Percentiles rank a stretch among this genome's conserved stretches.
These are phyloP conservation scores for Ogataea philodendri DNA, from an alignment of 805 yeast species.

Conservation along the genomic window DNA sequence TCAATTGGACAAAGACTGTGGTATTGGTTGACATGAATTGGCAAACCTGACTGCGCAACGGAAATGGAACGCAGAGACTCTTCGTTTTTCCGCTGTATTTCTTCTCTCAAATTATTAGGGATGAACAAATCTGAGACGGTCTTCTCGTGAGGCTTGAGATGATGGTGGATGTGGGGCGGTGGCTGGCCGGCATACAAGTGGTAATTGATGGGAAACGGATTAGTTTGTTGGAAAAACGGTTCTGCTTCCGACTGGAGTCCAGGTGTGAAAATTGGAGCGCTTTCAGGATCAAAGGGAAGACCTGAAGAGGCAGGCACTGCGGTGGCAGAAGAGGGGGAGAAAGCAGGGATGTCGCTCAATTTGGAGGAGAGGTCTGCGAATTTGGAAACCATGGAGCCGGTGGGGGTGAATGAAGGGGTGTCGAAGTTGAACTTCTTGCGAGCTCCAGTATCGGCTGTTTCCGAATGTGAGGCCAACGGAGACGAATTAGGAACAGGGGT, in stretches of 20 bases:
- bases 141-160: constrained; percentile 68
- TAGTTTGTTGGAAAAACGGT: constrained; percentile 34
- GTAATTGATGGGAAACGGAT: constrained; percentile 62
- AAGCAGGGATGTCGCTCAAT: constrained; percentile 45
- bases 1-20: constrained; percentile 86
- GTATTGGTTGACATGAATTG: constrained; percentile 77
- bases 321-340: constrained; percentile 41
- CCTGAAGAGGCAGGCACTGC: constrained; percentile 10
- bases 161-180: constrained; percentile 63
- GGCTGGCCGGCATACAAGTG: constrained; percentile 91
- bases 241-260: constrained; percentile 22
- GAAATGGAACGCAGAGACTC: constrained; percentile 68
- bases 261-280: constrained; percentile 34
- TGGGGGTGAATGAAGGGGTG: constrained; percentile 54
- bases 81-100: constrained; percentile 69
- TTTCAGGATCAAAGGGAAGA: constrained; percentile 30
- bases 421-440: constrained; percentile 54
- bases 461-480: constrained; percentile 8
- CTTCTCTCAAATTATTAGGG: constrained; percentile 67
- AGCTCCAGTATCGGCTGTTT: constrained; percentile 15
- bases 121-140: constrained; percentile 69
- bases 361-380: constrained; percentile 50
- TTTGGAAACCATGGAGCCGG: constrained; percentile 32
- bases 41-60: constrained; percentile 49
- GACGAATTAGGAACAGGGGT: constrained; percentile 1